Percentiles rank a stretch among this genome's conserved stretches.
These are phyloP conservation scores for Lecanicillium sp. DNA, from an alignment of 2,329 filamentous ascomycete genomes.

Conservation along the genomic window DNA sequence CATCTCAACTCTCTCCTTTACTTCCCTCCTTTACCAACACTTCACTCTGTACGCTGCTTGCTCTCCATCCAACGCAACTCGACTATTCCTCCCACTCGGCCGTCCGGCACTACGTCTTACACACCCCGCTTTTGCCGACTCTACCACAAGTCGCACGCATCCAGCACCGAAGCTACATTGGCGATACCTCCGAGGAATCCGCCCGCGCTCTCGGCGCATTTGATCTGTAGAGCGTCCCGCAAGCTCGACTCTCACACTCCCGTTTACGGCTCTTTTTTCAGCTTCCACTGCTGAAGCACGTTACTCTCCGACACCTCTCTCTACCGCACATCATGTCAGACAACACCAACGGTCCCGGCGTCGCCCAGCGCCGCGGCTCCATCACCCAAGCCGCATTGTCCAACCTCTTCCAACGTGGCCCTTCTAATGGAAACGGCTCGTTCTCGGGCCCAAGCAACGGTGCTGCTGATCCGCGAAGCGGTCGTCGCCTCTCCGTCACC, in stretches of 20 bases:
- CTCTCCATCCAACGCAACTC: no score
- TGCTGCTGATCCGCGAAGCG: slow-evolving; percentile 47
- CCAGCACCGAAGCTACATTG: background rate
- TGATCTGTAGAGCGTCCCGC: background rate
- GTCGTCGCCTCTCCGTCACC: slow-evolving; percentile 66
- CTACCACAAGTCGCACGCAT: no score
- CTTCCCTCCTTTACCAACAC: no score
- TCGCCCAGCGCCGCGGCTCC: slow-evolving; percentile 44
- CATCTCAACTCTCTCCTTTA: no score
- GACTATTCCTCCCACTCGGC: no score
- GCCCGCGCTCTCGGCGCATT: no score
- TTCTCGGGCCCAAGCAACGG: slow-evolving; percentile 26
- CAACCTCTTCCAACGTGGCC: slow-evolving; percentile 51
- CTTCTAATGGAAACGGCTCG: slow-evolving; percentile 38
- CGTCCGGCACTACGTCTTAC: no score
- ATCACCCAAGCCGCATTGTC: slow-evolving; percentile 49
- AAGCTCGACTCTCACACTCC: slow-evolving; percentile 2
- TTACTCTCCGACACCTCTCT: slow-evolving; percentile 10
- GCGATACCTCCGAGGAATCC: background rate
- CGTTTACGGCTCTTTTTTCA: slow-evolving; percentile 1
- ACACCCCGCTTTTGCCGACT: no score
- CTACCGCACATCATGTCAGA: slow-evolving; percentile 24
- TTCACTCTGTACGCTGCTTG: no score
- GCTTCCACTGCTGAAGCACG: no score
- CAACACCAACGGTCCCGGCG: slow-evolving; percentile 20